Conservation (phyloP, 116 monocot species). For the Cymodocea nodosa region DNA sequence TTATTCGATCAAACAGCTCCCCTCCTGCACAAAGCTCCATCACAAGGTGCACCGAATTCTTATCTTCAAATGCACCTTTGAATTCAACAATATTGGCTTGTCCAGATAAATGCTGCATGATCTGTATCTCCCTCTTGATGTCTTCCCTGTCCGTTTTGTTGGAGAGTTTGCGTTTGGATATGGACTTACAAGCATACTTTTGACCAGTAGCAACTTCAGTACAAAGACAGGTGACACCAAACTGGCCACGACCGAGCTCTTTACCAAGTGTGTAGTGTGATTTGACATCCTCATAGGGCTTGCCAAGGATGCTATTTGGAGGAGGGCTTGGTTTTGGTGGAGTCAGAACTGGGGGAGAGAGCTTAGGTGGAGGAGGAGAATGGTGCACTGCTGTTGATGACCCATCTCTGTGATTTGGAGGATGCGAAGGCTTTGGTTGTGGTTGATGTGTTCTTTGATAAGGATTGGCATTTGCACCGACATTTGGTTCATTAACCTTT, state of each 20-base stretch:
- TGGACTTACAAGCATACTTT: slow-evolving; percentile 72
- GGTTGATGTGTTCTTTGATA: slow-evolving; percentile 1
- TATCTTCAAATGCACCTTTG: slow-evolving; percentile 49
- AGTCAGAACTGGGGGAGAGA: neutral
- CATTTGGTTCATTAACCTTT: slow-evolving; percentile 1
- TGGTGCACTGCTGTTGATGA: neutral
- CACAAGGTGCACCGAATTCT: slow-evolving; percentile 33
- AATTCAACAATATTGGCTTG: slow-evolving; percentile 53
- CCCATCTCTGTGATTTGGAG: too few species aligned
- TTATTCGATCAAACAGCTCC: slow-evolving; percentile 50
- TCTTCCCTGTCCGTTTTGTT: slow-evolving; percentile 35
- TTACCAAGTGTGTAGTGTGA: slow-evolving; percentile 31
- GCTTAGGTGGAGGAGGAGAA: slow-evolving; percentile 5
- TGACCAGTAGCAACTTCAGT: slow-evolving; percentile 40
- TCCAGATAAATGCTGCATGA: slow-evolving; percentile 50
- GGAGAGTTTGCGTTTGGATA: slow-evolving; percentile 50
- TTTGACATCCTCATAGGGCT: slow-evolving; percentile 33
- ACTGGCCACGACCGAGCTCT: slow-evolving; percentile 64
- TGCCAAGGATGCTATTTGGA: slow-evolving; percentile 25
- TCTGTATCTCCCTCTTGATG: slow-evolving; percentile 35
- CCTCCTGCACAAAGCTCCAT: slow-evolving; percentile 64
- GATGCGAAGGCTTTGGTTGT: neutral
- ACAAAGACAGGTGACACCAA: slow-evolving; percentile 51
- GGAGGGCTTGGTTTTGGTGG: neutral
- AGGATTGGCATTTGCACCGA: neutral